Percentiles rank a stretch among this genome's conserved stretches.
These are phyloP conservation scores for Phylloboletellus chloephorus DNA, from an alignment of 1,284 basidiomycete genomes.

Conservation along the genomic window DNA sequence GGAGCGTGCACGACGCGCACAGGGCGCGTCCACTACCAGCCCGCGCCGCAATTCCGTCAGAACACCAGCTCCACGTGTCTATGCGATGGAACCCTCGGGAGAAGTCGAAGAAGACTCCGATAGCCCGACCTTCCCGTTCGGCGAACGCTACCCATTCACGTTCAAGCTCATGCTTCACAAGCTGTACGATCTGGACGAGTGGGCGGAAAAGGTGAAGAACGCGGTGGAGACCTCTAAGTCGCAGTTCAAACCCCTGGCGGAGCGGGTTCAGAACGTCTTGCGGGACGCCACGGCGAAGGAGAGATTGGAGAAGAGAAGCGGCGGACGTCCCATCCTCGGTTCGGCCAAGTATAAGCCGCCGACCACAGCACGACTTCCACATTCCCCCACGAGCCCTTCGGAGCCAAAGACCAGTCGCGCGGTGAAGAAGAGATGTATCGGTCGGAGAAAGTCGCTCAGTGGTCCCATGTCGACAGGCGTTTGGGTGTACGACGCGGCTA, in stretches of 20 bases:
- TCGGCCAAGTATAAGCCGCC: constrained; percentile 13
- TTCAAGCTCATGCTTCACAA: constrained; percentile 63
- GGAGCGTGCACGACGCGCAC: constrained; percentile 10
- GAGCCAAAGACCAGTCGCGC: constrained; percentile 32
- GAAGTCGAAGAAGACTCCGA: constrained; percentile 19
- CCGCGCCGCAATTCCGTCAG: constrained; percentile 27
- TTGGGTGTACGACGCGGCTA: constrained; percentile 49
- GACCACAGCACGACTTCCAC: constrained; percentile 5
- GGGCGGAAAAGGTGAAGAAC: constrained; percentile 51
- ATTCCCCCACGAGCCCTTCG: neutral
- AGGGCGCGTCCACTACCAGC: constrained; percentile 15
- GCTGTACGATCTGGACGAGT: constrained; percentile 56
- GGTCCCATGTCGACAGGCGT: constrained; percentile 31
- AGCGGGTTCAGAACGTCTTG: constrained; percentile 24
- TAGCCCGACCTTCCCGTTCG: constrained; percentile 40
- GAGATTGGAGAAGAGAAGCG: constrained; percentile 24
- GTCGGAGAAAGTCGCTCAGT: constrained; percentile 44
- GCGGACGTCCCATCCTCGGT: constrained; percentile 28
- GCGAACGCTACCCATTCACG: constrained; percentile 49
- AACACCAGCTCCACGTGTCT: neutral
- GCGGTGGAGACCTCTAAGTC: constrained; percentile 49
- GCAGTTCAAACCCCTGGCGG: constrained; percentile 48
- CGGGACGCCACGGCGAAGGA: constrained; percentile 19
- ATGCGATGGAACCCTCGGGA: neutral
- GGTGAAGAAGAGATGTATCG: constrained; percentile 54